phyloP scores from a whole-genome alignment of 208 protist species.

The Naegleria gruberi region DNA sequence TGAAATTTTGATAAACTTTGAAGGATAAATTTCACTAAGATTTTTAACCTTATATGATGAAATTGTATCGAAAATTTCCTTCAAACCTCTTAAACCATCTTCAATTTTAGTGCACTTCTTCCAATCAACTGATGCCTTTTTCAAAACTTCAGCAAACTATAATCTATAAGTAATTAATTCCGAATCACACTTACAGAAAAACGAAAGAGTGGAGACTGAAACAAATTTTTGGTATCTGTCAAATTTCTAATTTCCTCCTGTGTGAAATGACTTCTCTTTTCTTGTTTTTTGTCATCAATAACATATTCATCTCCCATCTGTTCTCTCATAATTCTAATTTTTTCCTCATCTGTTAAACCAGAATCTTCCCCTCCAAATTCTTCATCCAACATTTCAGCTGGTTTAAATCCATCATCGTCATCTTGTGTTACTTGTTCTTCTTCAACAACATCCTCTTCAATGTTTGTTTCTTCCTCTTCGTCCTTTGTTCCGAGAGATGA shows the following conservation, averaged over 20 bases:
- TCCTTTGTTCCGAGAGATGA: neutral
- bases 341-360: neutral
- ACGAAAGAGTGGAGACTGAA: slow-evolving; percentile 7
- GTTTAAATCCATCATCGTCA: no score
- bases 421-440: neutral
- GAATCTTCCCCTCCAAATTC: neutral
- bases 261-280: neutral
- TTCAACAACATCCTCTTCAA: neutral
- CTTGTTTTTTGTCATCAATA: neutral
- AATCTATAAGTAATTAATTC: neutral
- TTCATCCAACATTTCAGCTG: neutral
- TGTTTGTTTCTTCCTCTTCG: neutral
- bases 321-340: slow-evolving; percentile 6
- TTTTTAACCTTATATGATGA: neutral
- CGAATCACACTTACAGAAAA: slow-evolving; percentile 14
- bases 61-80: neutral
- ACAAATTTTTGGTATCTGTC: neutral
- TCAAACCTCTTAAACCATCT: neutral
- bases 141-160: slow-evolving; percentile 12
- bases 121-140: neutral
- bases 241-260: neutral
- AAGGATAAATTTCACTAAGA: neutral
- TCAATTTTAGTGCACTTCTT: neutral
- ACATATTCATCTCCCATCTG: neutral
- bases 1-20: neutral